Evolutionary conservation across 1,284 basidiomycete species (phyloP), one percentile per base, ranked within the genome.

Genomic region (Trichosporon sp.): DNA sequence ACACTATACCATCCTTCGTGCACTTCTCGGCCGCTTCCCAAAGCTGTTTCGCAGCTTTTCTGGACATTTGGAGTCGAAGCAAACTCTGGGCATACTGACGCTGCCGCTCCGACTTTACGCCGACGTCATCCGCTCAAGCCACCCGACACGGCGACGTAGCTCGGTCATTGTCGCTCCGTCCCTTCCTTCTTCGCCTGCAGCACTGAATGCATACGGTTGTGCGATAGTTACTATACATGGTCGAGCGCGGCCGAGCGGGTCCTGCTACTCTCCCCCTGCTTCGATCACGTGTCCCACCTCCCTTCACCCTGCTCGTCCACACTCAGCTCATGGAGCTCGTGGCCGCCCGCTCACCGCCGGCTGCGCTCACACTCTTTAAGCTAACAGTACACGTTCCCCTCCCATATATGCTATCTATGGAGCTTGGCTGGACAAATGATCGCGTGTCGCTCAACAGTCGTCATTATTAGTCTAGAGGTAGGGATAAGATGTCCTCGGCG

Each of bases 241-340:
- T 63, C 59, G 59, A 63, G 59, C 31, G 59, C 59, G 59, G 59
- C 59, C 59, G 59, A 63, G 32, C 56, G 56, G 38, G 14, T 26
- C 16, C 26, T 26, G 26, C 26, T 26, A 26, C 26, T 26, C 43
- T 46, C 43, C 4, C 16, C 16, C 43, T 4, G 2, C 43, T 10
- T 40, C 38, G 38, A 12, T 40, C 38, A 40, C 38, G 38, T 40
- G 38, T 10, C 38, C 38, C 38, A 11, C 2, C 38, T 40, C 38
- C 26, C 26, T 26, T 26, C 26, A 26, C 26, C 26, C 26, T 2
- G 26, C 26, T 26, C 26, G 26, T 26, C 26, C 26, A 26, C 26
- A 26, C 26, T 26, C 26, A 26, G 26, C 26, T 26, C 26, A 26
- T 26, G 26, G 26, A 26, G 26, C 26, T 26, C 26, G 26, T 26